A percentile compares a stretch with the other conserved stretches of the same genome.
Evolutionary conservation across 148 eudicot species (phyloP).

Genomic region (Silene conica): DNA sequence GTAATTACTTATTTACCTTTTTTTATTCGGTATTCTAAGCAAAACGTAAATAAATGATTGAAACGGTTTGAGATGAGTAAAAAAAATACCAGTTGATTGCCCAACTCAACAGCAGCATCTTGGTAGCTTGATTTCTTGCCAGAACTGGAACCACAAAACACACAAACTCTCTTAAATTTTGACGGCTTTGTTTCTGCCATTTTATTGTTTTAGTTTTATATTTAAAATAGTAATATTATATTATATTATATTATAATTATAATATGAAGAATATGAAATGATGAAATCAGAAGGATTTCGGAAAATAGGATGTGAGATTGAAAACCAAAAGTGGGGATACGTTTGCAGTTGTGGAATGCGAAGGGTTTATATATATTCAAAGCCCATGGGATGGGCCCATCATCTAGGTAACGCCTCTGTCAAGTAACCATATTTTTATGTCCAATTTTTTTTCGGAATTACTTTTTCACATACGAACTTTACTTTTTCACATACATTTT

Average conservation of each 20-base stretch:
- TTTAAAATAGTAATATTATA: neutral
- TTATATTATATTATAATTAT: neutral
- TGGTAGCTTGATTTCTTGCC: conserved; percentile 37
- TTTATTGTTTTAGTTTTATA: neutral
- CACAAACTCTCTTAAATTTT: conserved; percentile 35
- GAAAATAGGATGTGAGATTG: conserved; percentile 4
- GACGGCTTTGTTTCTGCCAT: conserved; percentile 40
- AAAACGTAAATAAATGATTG: neutral
- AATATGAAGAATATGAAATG: neutral
- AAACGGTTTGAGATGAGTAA: neutral
- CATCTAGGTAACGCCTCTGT: conserved; percentile 24
- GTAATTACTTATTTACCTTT: too few species aligned
- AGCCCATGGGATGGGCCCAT: conserved; percentile 22
- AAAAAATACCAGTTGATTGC: conserved; percentile 30
- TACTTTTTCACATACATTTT: too few species aligned
- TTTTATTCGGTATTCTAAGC: too few species aligned
- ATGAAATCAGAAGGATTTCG: neutral
- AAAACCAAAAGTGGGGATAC: conserved; percentile 17
- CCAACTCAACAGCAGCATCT: conserved; percentile 36
- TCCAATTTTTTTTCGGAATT: too few species aligned
- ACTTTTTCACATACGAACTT: too few species aligned
- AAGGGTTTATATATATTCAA: conserved; percentile 8
- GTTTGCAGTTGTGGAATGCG: conserved; percentile 5
- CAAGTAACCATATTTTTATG: conserved; percentile 23
- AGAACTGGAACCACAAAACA: conserved; percentile 36